Conservation (phyloP, 1,284 basidiomycete species). For the Ceratobasidium sp. region DNA sequence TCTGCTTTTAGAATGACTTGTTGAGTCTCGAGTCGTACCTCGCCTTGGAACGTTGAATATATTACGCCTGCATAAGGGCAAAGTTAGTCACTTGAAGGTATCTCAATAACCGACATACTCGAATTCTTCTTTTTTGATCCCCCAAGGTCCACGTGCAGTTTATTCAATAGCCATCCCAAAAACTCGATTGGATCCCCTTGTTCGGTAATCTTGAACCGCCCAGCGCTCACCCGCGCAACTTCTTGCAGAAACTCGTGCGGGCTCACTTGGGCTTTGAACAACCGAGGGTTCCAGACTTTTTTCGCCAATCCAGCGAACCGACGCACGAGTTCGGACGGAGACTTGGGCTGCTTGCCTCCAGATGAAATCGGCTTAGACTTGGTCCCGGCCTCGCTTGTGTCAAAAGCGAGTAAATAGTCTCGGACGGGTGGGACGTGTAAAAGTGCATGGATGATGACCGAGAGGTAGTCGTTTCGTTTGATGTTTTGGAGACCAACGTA, state of each 20-base stretch:
- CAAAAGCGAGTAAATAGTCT: conserved; percentile 71
- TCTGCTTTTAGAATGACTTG: conserved; percentile 88
- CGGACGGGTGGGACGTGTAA: conserved; percentile 91
- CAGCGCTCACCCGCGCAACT: conserved; percentile 84
- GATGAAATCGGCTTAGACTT: conserved; percentile 45
- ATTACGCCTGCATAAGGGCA: conserved; percentile 73
- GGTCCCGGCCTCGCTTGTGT: conserved; percentile 37
- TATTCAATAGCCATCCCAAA: conserved; percentile 93
- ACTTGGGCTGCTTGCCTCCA: conserved; percentile 62
- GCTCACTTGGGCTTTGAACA: conserved; percentile 98
- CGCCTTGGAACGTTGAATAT: conserved; percentile 93
- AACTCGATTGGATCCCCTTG: conserved; percentile 98
- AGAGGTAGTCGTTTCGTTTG: conserved; percentile 96
- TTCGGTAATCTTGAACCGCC: conserved; percentile 90
- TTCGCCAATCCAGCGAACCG: conserved; percentile 86
- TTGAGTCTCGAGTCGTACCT: conserved; percentile 92
- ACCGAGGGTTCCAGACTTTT: conserved; percentile 93
- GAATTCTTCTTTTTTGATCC: conserved; percentile 87
- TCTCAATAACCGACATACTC: conserved; percentile 59
- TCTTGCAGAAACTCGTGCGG: conserved; percentile 99
- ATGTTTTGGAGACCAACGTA: conserved; percentile 98
- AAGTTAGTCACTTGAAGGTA: conserved; percentile 40
- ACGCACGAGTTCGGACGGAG: conserved; percentile 76
- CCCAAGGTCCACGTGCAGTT: conserved; percentile 89
- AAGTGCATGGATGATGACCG: conserved; percentile 93